Evolutionary conservation across 108 stramenopile genomes (phyloP), one percentile per base, ranked within the genome.

Genomic region (Mediolabrus comicus): DNA sequence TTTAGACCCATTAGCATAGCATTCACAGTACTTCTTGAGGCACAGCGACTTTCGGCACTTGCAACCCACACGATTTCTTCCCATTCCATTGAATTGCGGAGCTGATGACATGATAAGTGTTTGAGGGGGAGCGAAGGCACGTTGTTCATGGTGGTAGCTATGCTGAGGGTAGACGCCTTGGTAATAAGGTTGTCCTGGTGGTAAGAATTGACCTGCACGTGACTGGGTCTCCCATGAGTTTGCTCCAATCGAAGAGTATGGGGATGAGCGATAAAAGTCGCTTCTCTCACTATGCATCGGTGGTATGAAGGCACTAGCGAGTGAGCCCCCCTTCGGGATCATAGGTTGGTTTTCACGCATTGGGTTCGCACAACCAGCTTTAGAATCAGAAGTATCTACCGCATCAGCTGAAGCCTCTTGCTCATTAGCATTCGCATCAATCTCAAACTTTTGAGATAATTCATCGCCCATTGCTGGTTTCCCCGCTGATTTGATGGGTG

Each of bases 1-100:
- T 53, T 84, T 86, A 60, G 72, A 72, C 53, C 74, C 76, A 81
- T 88, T 86, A 41, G 90, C 86, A 73, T 85, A 97, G 63, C 96
- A 97, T 59, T 97, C 96, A 66, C 96, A 97, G 67, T 96, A 96
- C 75, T 94, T 96, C 69, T 98, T 98, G 53, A 98, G 84, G 70
- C 98, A 98, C 63, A 83, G 80, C 12, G 87, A 89, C 60, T 90
- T 87, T 29, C 89, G 81, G 81, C 98, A 98, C 71, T 96, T 95
- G 89, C 98, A 98, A 7, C 97, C 97, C 14, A 77, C 55, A 35
- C 84, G 74, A 74, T 88, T 86, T 49, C 22, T 49, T 22, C 19
- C 22, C 46, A 22, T 49, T 49, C 46, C 22, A 22, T 9, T 8
- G 9, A 22, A 49, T 8, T 19, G 33, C 43, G 29, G 24, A 10